Conservation (phyloP, 1,284 basidiomycete genomes). For the Clitocybe nebularis region DNA sequence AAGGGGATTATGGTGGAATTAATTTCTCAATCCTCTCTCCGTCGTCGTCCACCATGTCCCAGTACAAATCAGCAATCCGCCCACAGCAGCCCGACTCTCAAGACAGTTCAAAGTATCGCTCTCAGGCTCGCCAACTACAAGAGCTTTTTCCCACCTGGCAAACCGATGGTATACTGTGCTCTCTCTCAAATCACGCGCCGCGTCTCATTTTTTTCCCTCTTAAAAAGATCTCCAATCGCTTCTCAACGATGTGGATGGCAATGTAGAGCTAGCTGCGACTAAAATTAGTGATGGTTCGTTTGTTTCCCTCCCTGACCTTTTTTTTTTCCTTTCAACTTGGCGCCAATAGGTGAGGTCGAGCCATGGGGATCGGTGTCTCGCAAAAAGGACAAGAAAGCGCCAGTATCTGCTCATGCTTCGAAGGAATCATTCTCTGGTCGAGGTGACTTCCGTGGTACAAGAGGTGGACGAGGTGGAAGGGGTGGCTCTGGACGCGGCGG, state of each 20-base stretch:
- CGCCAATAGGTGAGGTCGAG: conserved; percentile 61
- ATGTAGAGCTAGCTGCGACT: conserved; percentile 69
- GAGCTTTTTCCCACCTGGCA: conserved; percentile 80
- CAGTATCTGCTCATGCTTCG: conserved; percentile 30
- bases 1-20: background rate
- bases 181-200: conserved; percentile 13
- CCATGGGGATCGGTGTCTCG: conserved; percentile 85
- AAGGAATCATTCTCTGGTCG: conserved; percentile 50
- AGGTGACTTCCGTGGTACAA: conserved; percentile 58
- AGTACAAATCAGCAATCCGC: conserved; percentile 49
- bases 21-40: conserved; percentile 19
- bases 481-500: conserved; percentile 58
- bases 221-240: conserved; percentile 70
- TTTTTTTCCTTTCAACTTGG: conserved; percentile 12
- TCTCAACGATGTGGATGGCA: conserved; percentile 70
- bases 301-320: conserved; percentile 12
- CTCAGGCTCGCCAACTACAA: conserved; percentile 59
- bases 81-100: conserved; percentile 30
- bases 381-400: conserved; percentile 82
- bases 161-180: conserved; percentile 55
- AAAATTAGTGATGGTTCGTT: conserved; percentile 75
- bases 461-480: conserved; percentile 66
- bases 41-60: conserved; percentile 42
- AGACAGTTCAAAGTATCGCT: conserved; percentile 41
- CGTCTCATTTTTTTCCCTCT: conserved; percentile 22